Percentiles rank a stretch among this genome's conserved stretches.
These are phyloP conservation scores for Chrysoporthe cubensis DNA, from an alignment of 2,329 filamentous ascomycete species.

Conservation along the genomic window DNA sequence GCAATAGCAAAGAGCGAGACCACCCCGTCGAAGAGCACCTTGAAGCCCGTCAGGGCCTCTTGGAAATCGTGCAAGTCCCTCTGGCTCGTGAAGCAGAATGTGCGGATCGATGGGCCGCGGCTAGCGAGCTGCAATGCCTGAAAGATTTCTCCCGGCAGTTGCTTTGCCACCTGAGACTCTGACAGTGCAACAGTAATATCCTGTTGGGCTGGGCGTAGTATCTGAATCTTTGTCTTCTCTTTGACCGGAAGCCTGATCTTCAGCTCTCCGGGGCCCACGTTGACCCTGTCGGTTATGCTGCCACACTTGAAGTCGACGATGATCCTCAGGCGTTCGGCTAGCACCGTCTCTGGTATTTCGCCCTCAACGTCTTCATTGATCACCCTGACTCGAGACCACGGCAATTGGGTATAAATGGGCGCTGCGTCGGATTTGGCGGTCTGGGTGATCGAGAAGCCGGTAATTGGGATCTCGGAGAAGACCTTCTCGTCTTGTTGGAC, in stretches of 20 bases:
- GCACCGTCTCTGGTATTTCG: constrained; percentile 67
- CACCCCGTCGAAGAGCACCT: constrained; percentile 73
- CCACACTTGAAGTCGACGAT: constrained; percentile 77
- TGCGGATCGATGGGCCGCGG: constrained; percentile 68
- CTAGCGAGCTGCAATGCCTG: constrained; percentile 65
- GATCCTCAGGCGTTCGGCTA: constrained; percentile 76
- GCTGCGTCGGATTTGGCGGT: constrained; percentile 55
- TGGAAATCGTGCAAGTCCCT: constrained; percentile 79
- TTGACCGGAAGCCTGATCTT: constrained; percentile 67
- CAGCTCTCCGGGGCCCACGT: constrained; percentile 76
- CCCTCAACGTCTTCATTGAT: constrained; percentile 73
- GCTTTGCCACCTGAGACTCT: constrained; percentile 65
- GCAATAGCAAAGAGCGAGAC: constrained; percentile 80
- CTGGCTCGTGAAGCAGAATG: constrained; percentile 68
- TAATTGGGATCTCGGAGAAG: constrained; percentile 70
- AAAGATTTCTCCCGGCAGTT: constrained; percentile 64
- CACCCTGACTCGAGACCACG: constrained; percentile 71
- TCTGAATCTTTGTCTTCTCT: constrained; percentile 63
- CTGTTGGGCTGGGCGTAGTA: constrained; percentile 73
- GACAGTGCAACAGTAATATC: constrained; percentile 79
- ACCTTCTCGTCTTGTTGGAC: constrained; percentile 70
- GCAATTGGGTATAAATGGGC: constrained; percentile 53
- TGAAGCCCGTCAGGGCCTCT: constrained; percentile 77
- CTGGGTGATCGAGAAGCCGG: constrained; percentile 65
- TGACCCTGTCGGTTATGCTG: constrained; percentile 81